Base-by-base conservation (phyloP, 805 yeast species). In the Candida ipomoeae region DNA sequence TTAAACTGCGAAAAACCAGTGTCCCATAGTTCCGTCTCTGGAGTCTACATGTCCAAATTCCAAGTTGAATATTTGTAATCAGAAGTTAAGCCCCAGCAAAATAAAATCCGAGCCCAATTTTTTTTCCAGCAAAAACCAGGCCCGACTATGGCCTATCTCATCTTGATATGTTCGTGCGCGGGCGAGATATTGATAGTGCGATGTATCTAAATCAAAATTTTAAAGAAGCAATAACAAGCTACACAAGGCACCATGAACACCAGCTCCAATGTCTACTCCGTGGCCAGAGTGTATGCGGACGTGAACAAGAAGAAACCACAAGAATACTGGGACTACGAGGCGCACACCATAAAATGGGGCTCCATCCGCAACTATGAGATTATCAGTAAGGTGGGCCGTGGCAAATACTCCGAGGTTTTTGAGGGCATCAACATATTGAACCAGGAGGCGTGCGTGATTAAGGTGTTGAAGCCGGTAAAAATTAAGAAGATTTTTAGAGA, bases 391-490 rank as follows among this genome's bases (percentile, higher is more conserved):
- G 85, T 91, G 17, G 97, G 97, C 13, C 79, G 96, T 50, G 97
- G 97, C 23, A 91, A 89, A 71, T 91, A 90, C 69, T 85, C 95
- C n/a, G 97, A 91, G 67, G 97, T 91, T 31, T 91, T 91, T 65
- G 86, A 84, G 64, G 97, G 96, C 29, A 77, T 84, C 40, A 85
- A 87, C 63, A 73, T 87, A 46, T 74, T 80, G 48, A 80, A 80
- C 55, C 83, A 81, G 48, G 78, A 74, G 50, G 67, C 68, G 33
- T 86, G 94, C 61, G 92, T 91, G 40, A 87, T 91, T 57, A 91
- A 91, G 66, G 95, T 89, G 58, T 75, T 91, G 61, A 91, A 91
- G 67, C 97, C 97, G 8, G 96, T 91, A 21, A 91, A 89, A 69
- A 80, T 87, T 73, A 91, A 91, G 77, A 91, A 91, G 69, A 89